Percentiles rank a stretch among this genome's conserved stretches.
phyloP scores from a whole-genome alignment of 257 asterid species.

The Cynanchum wilfordii region DNA sequence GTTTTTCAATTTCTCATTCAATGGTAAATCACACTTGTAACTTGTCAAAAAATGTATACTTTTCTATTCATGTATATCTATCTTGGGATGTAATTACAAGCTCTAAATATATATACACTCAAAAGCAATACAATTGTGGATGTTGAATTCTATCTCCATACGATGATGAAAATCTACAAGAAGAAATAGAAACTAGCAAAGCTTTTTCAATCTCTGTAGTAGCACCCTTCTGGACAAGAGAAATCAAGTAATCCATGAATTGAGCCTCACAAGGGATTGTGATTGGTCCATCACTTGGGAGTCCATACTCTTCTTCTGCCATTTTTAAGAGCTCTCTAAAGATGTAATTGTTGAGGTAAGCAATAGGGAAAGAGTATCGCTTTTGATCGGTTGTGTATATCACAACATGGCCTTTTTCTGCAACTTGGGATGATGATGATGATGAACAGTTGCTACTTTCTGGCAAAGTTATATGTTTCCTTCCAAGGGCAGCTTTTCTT shows the following conservation, averaged over 20 bases:
- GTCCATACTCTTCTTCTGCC: conserved; percentile 22
- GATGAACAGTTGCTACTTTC: not conserved
- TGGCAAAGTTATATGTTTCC: conserved; percentile 18
- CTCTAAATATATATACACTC: no score
- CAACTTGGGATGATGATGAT: not conserved
- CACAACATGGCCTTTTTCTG: conserved; percentile 20
- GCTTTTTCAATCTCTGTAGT: conserved; percentile 9
- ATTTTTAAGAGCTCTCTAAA: conserved; percentile 20
- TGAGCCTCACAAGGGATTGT: conserved; percentile 18
- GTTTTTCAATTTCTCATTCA: no score
- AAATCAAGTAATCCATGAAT: conserved; percentile 13
- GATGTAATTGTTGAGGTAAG: conserved; percentile 4
- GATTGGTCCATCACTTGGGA: conserved; percentile 19
- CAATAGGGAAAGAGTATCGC: conserved; percentile 2
- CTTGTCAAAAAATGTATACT: not conserved
- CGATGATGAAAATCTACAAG: not conserved
- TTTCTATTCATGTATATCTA: not conserved
- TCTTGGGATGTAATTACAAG: not conserved
- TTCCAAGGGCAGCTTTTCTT: conserved; percentile 17
- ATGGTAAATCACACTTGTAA: no score
- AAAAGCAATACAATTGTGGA: conserved; percentile 1
- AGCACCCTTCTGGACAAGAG: not conserved
- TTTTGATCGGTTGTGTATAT: conserved; percentile 12
- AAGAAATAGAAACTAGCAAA: conserved; percentile 10
- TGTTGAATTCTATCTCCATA: not conserved